phyloP scores from a whole-genome alignment of 306 rosid species.

The Neltuma alba region DNA sequence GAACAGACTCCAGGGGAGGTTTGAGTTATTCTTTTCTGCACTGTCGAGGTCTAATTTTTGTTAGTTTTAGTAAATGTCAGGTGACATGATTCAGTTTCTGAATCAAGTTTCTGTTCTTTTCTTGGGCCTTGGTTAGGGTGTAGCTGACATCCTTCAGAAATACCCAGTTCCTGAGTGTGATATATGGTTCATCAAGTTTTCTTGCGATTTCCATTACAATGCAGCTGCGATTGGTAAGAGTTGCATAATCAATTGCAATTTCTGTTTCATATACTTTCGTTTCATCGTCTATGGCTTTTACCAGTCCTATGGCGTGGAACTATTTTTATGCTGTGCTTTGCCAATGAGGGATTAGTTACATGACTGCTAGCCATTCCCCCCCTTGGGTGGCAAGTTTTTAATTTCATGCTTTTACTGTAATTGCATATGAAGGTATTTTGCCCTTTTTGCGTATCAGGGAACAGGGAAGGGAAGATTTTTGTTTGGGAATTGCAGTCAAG shows the following conservation, averaged over 20 bases:
- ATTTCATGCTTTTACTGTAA: constrained; percentile 5
- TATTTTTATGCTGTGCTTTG: constrained; percentile 18
- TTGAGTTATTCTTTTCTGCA: constrained; percentile 25
- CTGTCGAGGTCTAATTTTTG: constrained; percentile 10
- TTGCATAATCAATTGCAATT: neutral
- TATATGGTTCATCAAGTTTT: constrained; percentile 97
- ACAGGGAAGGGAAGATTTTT: constrained; percentile 85
- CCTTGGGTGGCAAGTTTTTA: neutral
- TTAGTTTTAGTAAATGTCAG: constrained; percentile 9
- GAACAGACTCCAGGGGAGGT: constrained; percentile 98
- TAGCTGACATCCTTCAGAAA: constrained; percentile 88
- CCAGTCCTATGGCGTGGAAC: neutral
- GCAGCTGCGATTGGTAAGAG: constrained; percentile 77
- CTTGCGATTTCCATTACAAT: constrained; percentile 84
- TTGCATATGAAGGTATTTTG: neutral
- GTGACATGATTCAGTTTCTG: constrained; percentile 10
- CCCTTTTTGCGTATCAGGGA: constrained; percentile 54
- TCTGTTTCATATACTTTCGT: neutral
- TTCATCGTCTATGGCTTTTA: neutral
- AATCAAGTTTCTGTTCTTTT: constrained; percentile 5
- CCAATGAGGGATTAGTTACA: neutral
- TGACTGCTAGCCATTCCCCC: neutral
- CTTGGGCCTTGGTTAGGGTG: constrained; percentile 52
- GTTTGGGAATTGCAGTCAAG: constrained; percentile 97
- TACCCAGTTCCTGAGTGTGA: constrained; percentile 97